Evolutionary conservation across 169 alveolate genomes (phyloP), one percentile per base, ranked within the genome.

Genomic region (Cryptosporidium felis): DNA sequence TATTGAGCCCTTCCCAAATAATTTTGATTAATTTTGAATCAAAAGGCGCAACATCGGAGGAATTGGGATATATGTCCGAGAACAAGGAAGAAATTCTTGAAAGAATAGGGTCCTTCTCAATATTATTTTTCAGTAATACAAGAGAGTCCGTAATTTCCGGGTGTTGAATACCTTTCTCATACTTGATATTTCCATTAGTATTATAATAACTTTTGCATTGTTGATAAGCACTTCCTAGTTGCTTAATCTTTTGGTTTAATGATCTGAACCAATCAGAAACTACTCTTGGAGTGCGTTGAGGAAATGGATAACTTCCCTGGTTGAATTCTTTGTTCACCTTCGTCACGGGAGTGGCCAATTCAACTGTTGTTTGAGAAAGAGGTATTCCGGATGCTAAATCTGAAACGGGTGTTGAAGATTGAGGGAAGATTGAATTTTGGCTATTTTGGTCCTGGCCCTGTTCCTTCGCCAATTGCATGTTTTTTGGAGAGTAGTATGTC

Each of bases 281-380:
- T 32, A 74, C 45, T 38, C 46, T 74, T 5, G 85, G 85, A n/a
- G 85, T 74, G 5, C 85, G 28, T 21, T 74, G 65, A 23, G 85
- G 85, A 38, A 74, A 74, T n/a, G 9, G 23, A 32, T 61, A 61
- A 34, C 40, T 61, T 2, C 32, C 34, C 34, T 30, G 10, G 40
- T 10, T 38, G 34, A n/a, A 16, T 8, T 61, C 56, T 40, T 36
- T 40, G 58, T 1, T 61, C 1, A 18, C 23, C 18, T 46, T 65
- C 23, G 40, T 21, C 4, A 34, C 30, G 10, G 85, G 85, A 38
- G 85, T 74, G 12, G 85, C 38, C 21, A 49, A 21, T 23, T 74
- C 67, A 9, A 42, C 74, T 21, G 85, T 53, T 6, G 26, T 59
- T 30, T 74, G 85, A 3, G 67, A 53, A n/a, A 56, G 56, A 42